Evolutionary conservation across 768 basidiomycete genomes (phyloP), one percentile per base, ranked within the genome.

Genomic region (Epithele typhae): DNA sequence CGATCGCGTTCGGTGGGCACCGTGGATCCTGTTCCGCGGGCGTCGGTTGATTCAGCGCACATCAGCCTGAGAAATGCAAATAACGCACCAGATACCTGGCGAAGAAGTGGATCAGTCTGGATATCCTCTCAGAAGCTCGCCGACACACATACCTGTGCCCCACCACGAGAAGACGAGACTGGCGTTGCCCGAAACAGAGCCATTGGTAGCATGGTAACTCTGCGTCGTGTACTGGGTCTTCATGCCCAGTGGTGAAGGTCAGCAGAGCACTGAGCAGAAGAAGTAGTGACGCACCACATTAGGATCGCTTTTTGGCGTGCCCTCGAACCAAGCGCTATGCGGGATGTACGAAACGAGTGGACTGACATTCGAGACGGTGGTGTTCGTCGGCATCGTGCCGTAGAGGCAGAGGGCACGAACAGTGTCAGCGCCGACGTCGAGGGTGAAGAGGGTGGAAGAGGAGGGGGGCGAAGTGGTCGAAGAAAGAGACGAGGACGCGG

Each of bases 341-440:
- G 58, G 58, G n/a, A 57, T 48, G 37, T 59, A 59, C 12, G 49
- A 34, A 7, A 59, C 43, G 44, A 50, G 43, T 3, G 58, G 58
- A 43, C 58, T 59, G 30, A 47, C 38, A 37, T 59, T 48, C 35
- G 53, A 49, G 36, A 57, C 53, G 23, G 53, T 57, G 34, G 44
- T 53, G 45, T 59, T 59, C 23, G 25, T 23, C 35, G 44, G 42
- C 49, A 52, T 53, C 25, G n/a, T n/a, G n/a, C n/a, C n/a, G n/a
- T n/a, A n/a, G n/a, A n/a, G n/a, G n/a, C n/a, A n/a, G n/a, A n/a
- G n/a, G n/a, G n/a, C n/a, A n/a, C n/a, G n/a, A n/a, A n/a, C n/a
- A n/a, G n/a, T n/a, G n/a, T n/a, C n/a, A n/a, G n/a, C n/a, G n/a
- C n/a, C n/a, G n/a, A n/a, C n/a, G n/a, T n/a, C n/a, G n/a, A n/a